Evolutionary conservation across 345 rosid species (phyloP).

Genomic region (Cochlearia excelsa): DNA sequence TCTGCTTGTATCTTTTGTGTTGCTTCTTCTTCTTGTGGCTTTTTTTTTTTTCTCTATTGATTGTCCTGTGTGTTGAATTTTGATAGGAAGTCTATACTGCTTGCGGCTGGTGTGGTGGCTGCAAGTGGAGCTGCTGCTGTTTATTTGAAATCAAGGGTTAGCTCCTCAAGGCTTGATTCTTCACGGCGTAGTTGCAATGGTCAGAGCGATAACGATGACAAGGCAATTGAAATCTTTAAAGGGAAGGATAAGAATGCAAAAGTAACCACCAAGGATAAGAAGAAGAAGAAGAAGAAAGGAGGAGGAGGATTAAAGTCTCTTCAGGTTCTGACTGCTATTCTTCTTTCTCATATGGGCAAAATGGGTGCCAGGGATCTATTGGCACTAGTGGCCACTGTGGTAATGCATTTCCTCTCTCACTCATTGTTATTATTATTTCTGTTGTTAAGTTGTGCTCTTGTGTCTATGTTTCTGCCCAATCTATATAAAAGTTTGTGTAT

Average conservation of each 20-base stretch:
- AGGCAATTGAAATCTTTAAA: constrained; percentile 38
- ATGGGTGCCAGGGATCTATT: constrained; percentile 84
- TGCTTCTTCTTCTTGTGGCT: background rate
- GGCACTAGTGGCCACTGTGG: constrained; percentile 69
- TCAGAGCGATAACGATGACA: constrained; percentile 37
- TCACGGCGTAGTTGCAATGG: constrained; percentile 48
- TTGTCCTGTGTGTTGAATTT: background rate
- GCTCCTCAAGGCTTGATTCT: constrained; percentile 40
- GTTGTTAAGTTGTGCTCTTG: constrained; percentile 8
- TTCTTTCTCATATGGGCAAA: constrained; percentile 80
- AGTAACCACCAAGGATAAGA: constrained; percentile 45
- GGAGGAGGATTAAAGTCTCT: constrained; percentile 77
- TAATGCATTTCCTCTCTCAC: constrained; percentile 40
- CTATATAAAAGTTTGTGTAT: background rate
- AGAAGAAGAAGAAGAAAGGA: constrained; percentile 61
- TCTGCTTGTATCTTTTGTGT: background rate
- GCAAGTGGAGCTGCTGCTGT: constrained; percentile 91
- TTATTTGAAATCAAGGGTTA: constrained; percentile 56
- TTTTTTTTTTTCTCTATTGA: background rate
- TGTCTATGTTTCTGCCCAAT: constrained; percentile 6
- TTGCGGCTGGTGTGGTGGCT: constrained; percentile 74
- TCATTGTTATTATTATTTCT: background rate
- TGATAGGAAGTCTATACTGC: constrained; percentile 70
- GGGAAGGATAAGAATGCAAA: constrained; percentile 39
- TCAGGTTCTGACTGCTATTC: constrained; percentile 67